Evolutionary conservation across 805 yeast genomes (phyloP), one percentile per base, ranked within the genome.

Genomic region (Candida awuae): DNA sequence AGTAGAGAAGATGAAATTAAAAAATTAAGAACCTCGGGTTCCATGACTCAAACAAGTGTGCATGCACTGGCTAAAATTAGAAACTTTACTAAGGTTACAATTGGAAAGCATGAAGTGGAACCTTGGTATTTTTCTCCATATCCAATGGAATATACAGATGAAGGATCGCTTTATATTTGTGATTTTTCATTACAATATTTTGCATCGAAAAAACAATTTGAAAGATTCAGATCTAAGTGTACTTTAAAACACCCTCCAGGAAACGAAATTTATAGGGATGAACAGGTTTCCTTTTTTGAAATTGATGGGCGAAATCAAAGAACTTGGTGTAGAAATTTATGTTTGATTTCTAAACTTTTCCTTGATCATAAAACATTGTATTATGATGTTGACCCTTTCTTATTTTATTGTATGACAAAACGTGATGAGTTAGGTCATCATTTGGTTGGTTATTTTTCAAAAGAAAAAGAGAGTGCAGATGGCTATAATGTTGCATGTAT

Each of bases 101-200:
- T 92, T 63, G 99, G 98, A 1, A 82, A 81, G 46, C 86, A 79
- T 59, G 83, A 84, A 50, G 86, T 92, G 38, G 99, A 92, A 58
- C 98, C 99, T 2, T 92, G 99, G 99, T 92, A 92, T 62, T 92
- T 92, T 54, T 84, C 95, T 2, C 97, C 99, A 1, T 92, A 92
- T 58, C 99, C 99, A 0, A 70, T 86, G 13, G 98, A 92, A 56
- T 70, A 87, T 40, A 86, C 97, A 0, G 97, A 92, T 52, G 97
- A 90, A 57, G 79, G 74, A 39, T 39, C 35, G 17, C 73, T 92
- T 18, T 92, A 82, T 57, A 82, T 92, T 33, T 92, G 95, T 62
- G 97, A 88, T 61, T 92, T 84, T 57, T 79, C 96, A 3, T 61
- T 92, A 43, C 77, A 84, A 43, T 92, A 85, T 61, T 92, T 85